phyloP scores from a whole-genome alignment of 164 flowering plant species.

The Macadamia tetraphylla region DNA sequence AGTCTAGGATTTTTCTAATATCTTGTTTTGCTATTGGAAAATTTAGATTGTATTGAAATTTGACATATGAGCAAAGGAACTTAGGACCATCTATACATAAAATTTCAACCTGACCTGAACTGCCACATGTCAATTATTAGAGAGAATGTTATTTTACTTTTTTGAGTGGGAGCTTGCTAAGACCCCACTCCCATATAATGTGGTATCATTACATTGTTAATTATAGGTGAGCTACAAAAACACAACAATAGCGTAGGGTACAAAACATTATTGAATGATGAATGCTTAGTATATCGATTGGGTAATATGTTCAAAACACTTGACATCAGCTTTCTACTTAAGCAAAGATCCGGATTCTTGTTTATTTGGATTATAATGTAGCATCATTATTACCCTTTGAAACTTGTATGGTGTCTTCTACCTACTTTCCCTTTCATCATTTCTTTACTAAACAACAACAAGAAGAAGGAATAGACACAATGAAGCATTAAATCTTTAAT shows the following conservation, averaged over 20 bases:
- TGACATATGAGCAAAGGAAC: too few species aligned
- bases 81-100: too few species aligned
- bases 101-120: too few species aligned
- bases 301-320: slow-evolving; percentile 12
- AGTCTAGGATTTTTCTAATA: too few species aligned
- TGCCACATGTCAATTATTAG: too few species aligned
- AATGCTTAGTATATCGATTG: slow-evolving; percentile 3
- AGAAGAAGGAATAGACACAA: background rate
- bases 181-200: background rate
- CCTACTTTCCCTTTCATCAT: slow-evolving; percentile 28
- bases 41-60: too few species aligned
- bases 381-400: slow-evolving; percentile 31
- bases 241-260: slow-evolving; percentile 9
- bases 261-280: slow-evolving; percentile 15
- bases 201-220: slow-evolving; percentile 7
- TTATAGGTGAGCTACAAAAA: slow-evolving; percentile 6
- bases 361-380: slow-evolving; percentile 13
- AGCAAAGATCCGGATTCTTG: too few species aligned
- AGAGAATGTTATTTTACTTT: too few species aligned
- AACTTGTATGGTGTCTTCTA: slow-evolving; percentile 22
- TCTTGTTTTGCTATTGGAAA: too few species aligned
- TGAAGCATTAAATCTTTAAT: too few species aligned
- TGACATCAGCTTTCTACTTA: slow-evolving; percentile 27
- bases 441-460: background rate
- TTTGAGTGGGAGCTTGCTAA: too few species aligned